Base-by-base conservation (phyloP, 78 protist genomes). In the Dictyostelium citrinum region DNA sequence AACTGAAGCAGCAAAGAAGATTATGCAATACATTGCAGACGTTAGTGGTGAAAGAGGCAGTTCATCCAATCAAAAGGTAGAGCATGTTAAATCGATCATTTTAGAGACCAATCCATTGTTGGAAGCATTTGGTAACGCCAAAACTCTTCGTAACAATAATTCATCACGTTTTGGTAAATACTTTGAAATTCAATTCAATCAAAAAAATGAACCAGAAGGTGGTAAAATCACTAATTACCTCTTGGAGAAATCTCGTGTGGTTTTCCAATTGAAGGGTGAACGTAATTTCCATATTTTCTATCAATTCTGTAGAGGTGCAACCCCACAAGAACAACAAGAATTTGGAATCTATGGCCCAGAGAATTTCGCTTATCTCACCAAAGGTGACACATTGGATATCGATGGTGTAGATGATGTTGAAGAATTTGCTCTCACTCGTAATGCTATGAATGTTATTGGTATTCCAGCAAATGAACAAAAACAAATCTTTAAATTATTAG, bases 281-380 rank as follows among this genome's bases (percentile, higher is more conserved):
- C 92, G 99, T 14, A 97, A 95, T 91, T 98, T 82, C 97, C 99
- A 98, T 82, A 90, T 98, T 37, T 97, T 98, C 81, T 91, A 95
- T 91, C 94, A 97, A 67, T 74, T 95, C 72, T 92, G 91, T 88
- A 31, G 35, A 22, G 97, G 97, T 51, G 97, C 91, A 20, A 84
- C 96, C 17, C 33, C 29, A 58, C 72, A 93, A 55, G 96, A 93
- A 55, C 83, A 68, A n/a, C 93, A 91, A 22, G 67, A 80, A 27
- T 90, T 95, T 76, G 93, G 96, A 33, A 68, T 98, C 67, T 46
- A 33, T 31, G 81, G 58, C 22, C 97, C 98, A 12, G 91, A 84
- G 27, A 51, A 97, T 45, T 97, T 91, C 74, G 67, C 35, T 31
- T 95, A 95, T 51, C 90, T 97, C 22, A 82, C 83, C 61, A 81